Conservation (phyloP, 116 monocot species). For the Phalaenopsis hybrid region DNA sequence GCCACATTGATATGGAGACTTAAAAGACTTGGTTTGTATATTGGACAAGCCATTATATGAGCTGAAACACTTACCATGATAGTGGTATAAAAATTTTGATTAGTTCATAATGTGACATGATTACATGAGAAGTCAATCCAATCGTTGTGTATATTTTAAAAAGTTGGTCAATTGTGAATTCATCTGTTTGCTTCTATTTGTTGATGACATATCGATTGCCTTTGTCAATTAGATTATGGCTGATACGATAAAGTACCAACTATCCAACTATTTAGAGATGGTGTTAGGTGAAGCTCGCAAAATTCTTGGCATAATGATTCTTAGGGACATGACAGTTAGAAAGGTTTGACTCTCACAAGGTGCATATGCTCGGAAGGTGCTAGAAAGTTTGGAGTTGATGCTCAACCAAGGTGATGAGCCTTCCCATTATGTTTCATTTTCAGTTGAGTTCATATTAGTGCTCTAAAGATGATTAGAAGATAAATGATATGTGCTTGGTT, state of each 20-base stretch:
- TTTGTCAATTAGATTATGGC: neutral
- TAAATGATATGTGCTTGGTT: no score
- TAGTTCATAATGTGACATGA: no score
- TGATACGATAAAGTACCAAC: neutral
- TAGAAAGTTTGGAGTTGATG: slow-evolving; percentile 1
- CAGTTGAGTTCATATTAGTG: neutral
- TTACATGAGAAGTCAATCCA: no score
- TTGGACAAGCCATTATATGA: no score
- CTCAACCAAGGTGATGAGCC: neutral
- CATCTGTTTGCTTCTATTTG: no score
- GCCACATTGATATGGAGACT: no score
- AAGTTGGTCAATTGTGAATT: no score
- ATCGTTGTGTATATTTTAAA: no score
- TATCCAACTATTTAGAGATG: neutral
- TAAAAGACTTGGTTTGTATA: no score
- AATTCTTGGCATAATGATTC: neutral
- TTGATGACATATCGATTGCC: neutral
- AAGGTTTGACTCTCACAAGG: neutral
- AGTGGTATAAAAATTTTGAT: no score
- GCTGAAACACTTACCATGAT: no score
- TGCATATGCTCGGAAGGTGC: neutral
- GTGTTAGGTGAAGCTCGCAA: neutral
- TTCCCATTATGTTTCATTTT: neutral
- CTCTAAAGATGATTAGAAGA: no score
- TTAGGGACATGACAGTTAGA: neutral